These are phyloP conservation scores for Penicillium sp. DNA, from an alignment of 2,329 filamentous ascomycete species.

Conservation along the genomic window DNA sequence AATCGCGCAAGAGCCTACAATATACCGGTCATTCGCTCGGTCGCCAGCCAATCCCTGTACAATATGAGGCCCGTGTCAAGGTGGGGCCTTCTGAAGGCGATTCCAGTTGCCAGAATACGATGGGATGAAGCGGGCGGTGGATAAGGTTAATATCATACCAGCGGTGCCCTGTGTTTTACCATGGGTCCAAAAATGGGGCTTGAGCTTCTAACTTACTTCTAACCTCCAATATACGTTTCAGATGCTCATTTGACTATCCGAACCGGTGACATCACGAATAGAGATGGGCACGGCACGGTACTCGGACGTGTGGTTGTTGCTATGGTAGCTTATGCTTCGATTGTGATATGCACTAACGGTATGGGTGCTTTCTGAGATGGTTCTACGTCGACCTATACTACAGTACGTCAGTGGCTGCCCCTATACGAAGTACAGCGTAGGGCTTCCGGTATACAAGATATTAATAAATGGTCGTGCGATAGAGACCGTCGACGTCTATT, in stretches of 20 bases:
- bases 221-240: background rate
- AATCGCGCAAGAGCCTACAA: background rate
- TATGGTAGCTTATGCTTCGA: background rate
- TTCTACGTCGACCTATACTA: background rate
- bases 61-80: background rate
- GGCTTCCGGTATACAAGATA: background rate
- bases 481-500: background rate
- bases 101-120: background rate
- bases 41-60: background rate
- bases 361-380: background rate
- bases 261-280: conserved; percentile 2
- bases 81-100: background rate
- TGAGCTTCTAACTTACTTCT: background rate
- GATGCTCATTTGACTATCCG: background rate
- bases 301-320: background rate
- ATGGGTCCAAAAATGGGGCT: background rate
- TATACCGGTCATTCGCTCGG: background rate
- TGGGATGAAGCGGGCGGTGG: background rate
- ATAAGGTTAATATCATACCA: background rate
- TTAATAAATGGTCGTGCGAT: background rate
- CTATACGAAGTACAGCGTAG: background rate
- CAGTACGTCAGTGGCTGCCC: background rate
- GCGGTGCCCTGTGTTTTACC: background rate
- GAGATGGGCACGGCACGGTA: background rate
- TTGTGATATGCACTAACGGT: background rate